Evolutionary conservation across 2,329 filamentous ascomycete genomes (phyloP).

Genomic region (Trichoderma atrobrunneum): DNA sequence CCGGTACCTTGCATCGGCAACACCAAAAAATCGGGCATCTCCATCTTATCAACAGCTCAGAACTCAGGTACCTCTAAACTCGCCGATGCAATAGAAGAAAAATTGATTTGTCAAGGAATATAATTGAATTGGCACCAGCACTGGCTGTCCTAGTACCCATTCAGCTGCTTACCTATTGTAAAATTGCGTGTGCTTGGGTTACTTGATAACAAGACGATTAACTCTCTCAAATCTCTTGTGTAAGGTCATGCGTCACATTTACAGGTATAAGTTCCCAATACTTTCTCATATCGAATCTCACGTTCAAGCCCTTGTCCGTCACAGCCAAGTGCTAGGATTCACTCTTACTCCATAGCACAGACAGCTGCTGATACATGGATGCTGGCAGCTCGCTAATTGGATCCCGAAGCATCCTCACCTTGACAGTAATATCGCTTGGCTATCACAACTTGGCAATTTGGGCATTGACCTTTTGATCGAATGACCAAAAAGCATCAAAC

Average conservation of each 20-base stretch:
- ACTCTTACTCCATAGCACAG: background rate
- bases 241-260: background rate
- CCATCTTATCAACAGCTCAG: background rate
- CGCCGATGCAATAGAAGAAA: background rate
- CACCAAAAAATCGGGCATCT: background rate
- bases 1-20: background rate
- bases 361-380: background rate
- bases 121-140: background rate
- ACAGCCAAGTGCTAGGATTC: background rate
- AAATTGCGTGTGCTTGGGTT: background rate
- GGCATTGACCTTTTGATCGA: background rate
- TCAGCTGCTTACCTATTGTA: background rate
- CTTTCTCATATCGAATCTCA: background rate
- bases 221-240: background rate
- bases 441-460: background rate
- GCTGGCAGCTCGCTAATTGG: background rate
- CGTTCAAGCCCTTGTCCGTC: background rate
- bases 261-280: background rate
- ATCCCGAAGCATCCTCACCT: background rate
- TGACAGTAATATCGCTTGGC: background rate
- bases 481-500: background rate
- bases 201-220: background rate
- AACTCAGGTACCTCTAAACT: background rate
- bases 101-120: background rate
- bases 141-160: background rate